phyloP scores from a whole-genome alignment of 345 rosid species.

The Noccaea bulbosa region DNA sequence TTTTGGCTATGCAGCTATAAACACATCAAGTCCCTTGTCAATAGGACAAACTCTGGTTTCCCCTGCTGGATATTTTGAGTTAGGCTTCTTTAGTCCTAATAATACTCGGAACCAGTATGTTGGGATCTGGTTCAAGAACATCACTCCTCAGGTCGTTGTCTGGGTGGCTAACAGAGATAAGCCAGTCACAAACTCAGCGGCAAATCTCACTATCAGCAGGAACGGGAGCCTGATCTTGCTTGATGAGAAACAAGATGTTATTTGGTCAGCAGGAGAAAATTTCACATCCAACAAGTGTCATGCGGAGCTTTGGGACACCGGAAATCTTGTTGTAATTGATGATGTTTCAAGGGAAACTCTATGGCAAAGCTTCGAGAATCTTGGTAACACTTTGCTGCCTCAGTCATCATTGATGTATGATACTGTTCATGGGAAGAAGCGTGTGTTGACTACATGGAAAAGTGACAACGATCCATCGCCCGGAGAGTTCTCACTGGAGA shows the following conservation, averaged over 20 bases:
- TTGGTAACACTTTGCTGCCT: constrained; percentile 40
- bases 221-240: constrained; percentile 36
- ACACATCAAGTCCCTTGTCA: constrained; percentile 36
- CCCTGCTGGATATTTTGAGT: constrained; percentile 32
- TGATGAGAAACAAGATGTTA: constrained; percentile 18
- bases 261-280: constrained; percentile 36
- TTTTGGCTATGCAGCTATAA: constrained; percentile 33
- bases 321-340: constrained; percentile 38
- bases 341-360: constrained; percentile 19
- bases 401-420: constrained; percentile 36
- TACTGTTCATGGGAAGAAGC: constrained; percentile 22
- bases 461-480: constrained; percentile 35
- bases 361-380: constrained; percentile 45
- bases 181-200: constrained; percentile 22
- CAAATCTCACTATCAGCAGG: constrained; percentile 30
- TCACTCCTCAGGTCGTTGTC: constrained; percentile 32
- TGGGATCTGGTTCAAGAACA: constrained; percentile 53
- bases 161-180: constrained; percentile 47
- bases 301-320: constrained; percentile 37
- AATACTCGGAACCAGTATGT: constrained; percentile 41
- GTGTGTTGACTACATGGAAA: constrained; percentile 39
- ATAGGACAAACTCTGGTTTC: constrained; percentile 41
- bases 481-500: constrained; percentile 35
- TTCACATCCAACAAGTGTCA: constrained; percentile 25
- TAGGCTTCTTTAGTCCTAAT: constrained; percentile 49